Base-by-base conservation (phyloP, 495 filamentous ascomycete genomes). In the Podospora sp. region DNA sequence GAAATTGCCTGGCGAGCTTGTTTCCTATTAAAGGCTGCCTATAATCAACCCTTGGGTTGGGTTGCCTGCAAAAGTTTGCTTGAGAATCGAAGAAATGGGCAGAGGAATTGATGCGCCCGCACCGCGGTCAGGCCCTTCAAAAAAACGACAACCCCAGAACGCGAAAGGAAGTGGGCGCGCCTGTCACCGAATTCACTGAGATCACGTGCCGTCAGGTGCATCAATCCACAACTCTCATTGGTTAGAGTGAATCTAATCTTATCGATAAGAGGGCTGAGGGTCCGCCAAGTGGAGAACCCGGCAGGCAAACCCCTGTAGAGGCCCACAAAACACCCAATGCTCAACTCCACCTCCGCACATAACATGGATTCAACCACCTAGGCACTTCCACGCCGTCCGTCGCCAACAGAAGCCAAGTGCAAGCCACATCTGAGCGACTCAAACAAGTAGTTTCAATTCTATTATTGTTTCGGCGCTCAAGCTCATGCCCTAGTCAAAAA, bases 161-260 rank as follows among this genome's bases (percentile, higher is more conserved):
- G 29, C 69, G 64, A 59, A 26, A 59, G 65, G 62, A 71, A 69
- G 67, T 69, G 72, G 76, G 75, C 63, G 40, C 22, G 68, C 66
- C 70, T 18, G 69, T 67, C 72, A 69, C 74, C 69, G 73, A 77
- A 73, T 66, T 72, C 51, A 72, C 71, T 1, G 9, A 66, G 74
- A 71, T 74, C 76, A 77, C 74, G 76, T 58, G 50, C 56, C 22
- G 76, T 29, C 70, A 59, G 27, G 75, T 4, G 8, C 8, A 33
- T 46, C 25, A 27, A 63, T 72, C 4, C 62, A 72, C 70, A 7
- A 16, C 35, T 0, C 22, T 11, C 36, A 40, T 24, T 24, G 25
- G 18, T 6, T 16, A 16, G 11, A 18, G 12, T 35, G 1, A 18
- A 40, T 53, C 55, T 21, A 8, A 63, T 62, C 67, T 65, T 53